Percentiles rank a stretch among this genome's conserved stretches.
phyloP scores from a whole-genome alignment of 495 filamentous ascomycete species.

The Bathelium albidoporum region DNA sequence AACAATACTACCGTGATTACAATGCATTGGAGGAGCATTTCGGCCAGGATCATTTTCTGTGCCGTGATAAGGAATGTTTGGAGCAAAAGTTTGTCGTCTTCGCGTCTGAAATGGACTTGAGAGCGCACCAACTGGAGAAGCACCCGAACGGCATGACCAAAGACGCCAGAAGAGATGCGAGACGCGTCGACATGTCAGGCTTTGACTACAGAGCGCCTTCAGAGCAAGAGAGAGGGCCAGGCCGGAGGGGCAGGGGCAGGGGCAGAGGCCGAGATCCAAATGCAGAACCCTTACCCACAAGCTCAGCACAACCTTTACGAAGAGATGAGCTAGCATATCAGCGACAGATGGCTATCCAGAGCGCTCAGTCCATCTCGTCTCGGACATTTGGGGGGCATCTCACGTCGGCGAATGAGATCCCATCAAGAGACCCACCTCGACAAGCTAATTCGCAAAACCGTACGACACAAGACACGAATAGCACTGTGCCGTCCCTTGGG shows the following conservation, averaged over 20 bases:
- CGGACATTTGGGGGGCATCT: conserved; percentile 77
- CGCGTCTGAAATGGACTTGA: conserved; percentile 83
- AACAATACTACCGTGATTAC: conserved; percentile 85
- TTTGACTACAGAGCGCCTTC: conserved; percentile 73
- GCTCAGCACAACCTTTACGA: conserved; percentile 70
- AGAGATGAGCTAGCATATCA: conserved; percentile 89
- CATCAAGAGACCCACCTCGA: background rate
- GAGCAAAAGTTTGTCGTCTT: conserved; percentile 99
- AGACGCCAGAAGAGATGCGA: conserved; percentile 72
- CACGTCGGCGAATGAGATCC: conserved; percentile 38
- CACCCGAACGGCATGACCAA: conserved; percentile 73
- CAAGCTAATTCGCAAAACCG: background rate
- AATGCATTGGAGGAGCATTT: conserved; percentile 77
- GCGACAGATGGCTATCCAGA: conserved; percentile 83
- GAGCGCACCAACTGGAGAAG: conserved; percentile 68
- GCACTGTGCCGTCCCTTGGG: background rate
- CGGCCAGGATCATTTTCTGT: conserved; percentile 75
- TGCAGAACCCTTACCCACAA: conserved; percentile 63
- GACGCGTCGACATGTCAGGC: conserved; percentile 72
- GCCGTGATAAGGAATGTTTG: conserved; percentile 71
- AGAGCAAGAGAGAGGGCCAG: conserved; percentile 48
- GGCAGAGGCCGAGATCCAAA: conserved; percentile 65
- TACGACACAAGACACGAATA: background rate
- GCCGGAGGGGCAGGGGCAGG: conserved; percentile 43
- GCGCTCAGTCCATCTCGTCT: conserved; percentile 63